Percentiles rank a stretch among this genome's conserved stretches.
phyloP scores from a whole-genome alignment of 2,329 filamentous ascomycete species.

The Claviceps spartinae region DNA sequence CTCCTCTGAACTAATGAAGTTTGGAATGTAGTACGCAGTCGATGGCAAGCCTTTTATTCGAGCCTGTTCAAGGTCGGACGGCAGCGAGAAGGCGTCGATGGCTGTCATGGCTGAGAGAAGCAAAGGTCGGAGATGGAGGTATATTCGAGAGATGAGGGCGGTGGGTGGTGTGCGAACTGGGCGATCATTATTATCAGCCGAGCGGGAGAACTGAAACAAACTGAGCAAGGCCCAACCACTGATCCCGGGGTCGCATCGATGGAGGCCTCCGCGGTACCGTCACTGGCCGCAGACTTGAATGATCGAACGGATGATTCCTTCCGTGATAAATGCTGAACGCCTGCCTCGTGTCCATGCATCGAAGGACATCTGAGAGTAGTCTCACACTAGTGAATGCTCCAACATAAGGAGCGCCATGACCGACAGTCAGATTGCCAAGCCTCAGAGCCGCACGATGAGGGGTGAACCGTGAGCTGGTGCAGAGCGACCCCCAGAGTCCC shows the following conservation, averaged over 20 bases:
- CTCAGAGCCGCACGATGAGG: neutral
- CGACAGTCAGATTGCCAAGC: neutral
- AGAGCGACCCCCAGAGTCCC: neutral
- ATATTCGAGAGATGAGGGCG: neutral
- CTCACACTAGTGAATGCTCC: neutral
- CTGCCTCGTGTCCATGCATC: too few species aligned
- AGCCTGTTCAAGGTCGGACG: conserved; percentile 34
- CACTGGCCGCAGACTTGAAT: too few species aligned
- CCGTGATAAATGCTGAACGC: too few species aligned
- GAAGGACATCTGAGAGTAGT: neutral
- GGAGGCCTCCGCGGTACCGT: too few species aligned
- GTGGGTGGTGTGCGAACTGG: neutral
- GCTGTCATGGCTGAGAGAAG: conserved; percentile 1
- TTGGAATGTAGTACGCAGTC: conserved; percentile 68
- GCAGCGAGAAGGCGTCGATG: conserved; percentile 19
- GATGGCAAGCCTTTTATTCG: conserved; percentile 44
- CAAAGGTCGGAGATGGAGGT: neutral
- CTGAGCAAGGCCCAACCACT: neutral
- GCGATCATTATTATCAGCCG: neutral
- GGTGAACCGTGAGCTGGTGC: neutral
- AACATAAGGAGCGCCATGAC: neutral
- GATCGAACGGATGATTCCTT: too few species aligned
- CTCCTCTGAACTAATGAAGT: conserved; percentile 69
- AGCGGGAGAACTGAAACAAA: neutral
- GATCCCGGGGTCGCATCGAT: neutral